These are phyloP conservation scores for Ceratocystis destructans DNA, from an alignment of 2,329 filamentous ascomycete genomes.

Conservation along the genomic window DNA sequence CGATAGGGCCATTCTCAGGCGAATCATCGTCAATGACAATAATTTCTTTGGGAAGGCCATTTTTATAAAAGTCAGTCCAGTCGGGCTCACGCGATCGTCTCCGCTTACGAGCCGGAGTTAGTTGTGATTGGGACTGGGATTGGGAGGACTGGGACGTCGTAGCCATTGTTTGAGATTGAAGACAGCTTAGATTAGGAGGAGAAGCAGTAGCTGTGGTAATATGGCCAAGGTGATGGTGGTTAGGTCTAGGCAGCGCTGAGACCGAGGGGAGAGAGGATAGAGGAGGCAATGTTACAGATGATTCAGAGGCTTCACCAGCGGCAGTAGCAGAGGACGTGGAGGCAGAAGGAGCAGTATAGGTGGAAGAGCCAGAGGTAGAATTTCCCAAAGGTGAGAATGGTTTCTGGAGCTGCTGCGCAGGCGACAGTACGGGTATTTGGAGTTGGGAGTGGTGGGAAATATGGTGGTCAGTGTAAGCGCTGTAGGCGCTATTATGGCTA, in stretches of 20 bases:
- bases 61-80: slow-evolving; percentile 71
- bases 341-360: slow-evolving; percentile 24
- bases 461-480: slow-evolving; percentile 10
- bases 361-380: background rate
- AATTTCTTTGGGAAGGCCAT: slow-evolving; percentile 70
- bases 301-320: too few species aligned
- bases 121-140: slow-evolving; percentile 19
- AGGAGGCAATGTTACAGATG: slow-evolving; percentile 27
- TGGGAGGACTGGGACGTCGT: slow-evolving; percentile 21
- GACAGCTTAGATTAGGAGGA: slow-evolving; percentile 12
- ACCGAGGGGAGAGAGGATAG: slow-evolving; percentile 22
- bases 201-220: slow-evolving; percentile 10
- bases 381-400: slow-evolving; percentile 12
- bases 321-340: slow-evolving; percentile 24
- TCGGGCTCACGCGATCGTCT: slow-evolving; percentile 52
- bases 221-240: slow-evolving; percentile 14
- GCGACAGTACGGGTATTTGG: slow-evolving; percentile 14
- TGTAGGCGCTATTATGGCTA: slow-evolving; percentile 11
- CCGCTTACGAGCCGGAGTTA: slow-evolving; percentile 31
- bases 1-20: slow-evolving; percentile 39
- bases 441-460: slow-evolving; percentile 38
- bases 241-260: slow-evolving; percentile 11
- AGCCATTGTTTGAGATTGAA: slow-evolving; percentile 15
- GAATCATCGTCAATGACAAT: slow-evolving; percentile 67
- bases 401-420: slow-evolving; percentile 22